Evolutionary conservation across 1,284 basidiomycete genomes (phyloP), one percentile per base, ranked within the genome.

Genomic region (Puccinia triticina): DNA sequence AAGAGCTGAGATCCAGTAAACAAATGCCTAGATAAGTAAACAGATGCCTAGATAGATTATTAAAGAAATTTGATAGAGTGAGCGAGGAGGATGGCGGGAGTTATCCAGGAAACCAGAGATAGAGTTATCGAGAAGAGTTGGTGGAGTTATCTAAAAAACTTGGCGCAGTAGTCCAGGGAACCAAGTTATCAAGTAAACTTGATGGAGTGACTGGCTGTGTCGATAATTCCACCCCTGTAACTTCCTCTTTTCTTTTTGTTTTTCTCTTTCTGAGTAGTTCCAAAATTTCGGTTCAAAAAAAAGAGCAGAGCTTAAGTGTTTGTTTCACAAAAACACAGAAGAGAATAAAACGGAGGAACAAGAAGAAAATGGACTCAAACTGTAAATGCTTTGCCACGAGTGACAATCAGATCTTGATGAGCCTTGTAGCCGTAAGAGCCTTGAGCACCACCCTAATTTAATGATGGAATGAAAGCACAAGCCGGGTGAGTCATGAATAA

Each of bases 241-340:
- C 81, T 82, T 16, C 81, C 81, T 59, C 81, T 48, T 29, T 82
- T 82, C 71, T 82, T 82, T 75, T 82, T 82, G 26, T 82, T 82
- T 61, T 82, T 82, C 40, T 82, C 81, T 71, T 82, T 76, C 81
- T 82, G 40, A 71, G 4, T 23, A 40, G 34, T 40, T 23, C 64
- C 34, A 43, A n/a, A 23, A 29, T 3, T 61, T 32, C 2, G 50
- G n/a, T 43, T 53, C 26, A 32, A 80, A 59, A 77, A 0, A 7
- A 46, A 57, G 1, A 59, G 50, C 3, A 37, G 23, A 46, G 11
- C 34, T 43, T 76, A 3, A 77, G 40, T 64, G 21, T 34, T 48
- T 46, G 40, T 48, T 69, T 11, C n/a, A 7, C 46, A 32, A 43
- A 10, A 32, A 29, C 12, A 46, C 57, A 57, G 29, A 26, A n/a